Evolutionary conservation across 2,329 filamentous ascomycete genomes (phyloP).

Genomic region (Fusarium duplospermum): DNA sequence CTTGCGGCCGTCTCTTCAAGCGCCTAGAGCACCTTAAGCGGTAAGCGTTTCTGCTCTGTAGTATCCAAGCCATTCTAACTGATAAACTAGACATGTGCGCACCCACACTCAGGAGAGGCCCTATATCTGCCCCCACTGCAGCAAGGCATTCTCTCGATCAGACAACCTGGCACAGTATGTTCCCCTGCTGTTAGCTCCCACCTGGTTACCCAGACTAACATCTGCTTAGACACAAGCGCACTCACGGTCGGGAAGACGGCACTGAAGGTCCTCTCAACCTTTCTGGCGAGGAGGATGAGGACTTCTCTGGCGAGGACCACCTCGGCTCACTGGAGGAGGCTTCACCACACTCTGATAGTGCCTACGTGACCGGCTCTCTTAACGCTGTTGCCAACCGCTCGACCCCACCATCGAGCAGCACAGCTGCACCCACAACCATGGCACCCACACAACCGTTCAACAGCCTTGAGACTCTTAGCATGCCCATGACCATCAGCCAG

Average conservation of each 20-base stretch:
- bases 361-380: conserved; percentile 68
- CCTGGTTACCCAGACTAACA: conserved; percentile 19
- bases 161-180: conserved; percentile 98
- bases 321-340: conserved; percentile 83
- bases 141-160: conserved; percentile 97
- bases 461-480: conserved; percentile 70
- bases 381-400: conserved; percentile 56
- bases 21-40: conserved; percentile 98
- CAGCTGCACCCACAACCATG: conserved; percentile 29
- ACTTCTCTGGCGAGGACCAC: conserved; percentile 84
- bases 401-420: conserved; percentile 35
- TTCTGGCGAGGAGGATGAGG: conserved; percentile 88
- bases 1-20: conserved; percentile 97
- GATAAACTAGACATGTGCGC: conserved; percentile 84
- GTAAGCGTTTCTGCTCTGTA: conserved; percentile 68
- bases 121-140: conserved; percentile 97
- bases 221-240: conserved; percentile 82
- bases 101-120: conserved; percentile 99
- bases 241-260: conserved; percentile 73
- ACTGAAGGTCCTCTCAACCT: conserved; percentile 69
- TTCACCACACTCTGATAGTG: conserved; percentile 77
- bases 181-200: conserved; percentile 51
- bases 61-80: conserved; percentile 38
- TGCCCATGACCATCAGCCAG: conserved; percentile 73
- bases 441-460: conserved; percentile 59